Evolutionary conservation across 352 stramenopile genomes (phyloP), one percentile per base, ranked within the genome.

Genomic region (Phytophthora uliginosa): DNA sequence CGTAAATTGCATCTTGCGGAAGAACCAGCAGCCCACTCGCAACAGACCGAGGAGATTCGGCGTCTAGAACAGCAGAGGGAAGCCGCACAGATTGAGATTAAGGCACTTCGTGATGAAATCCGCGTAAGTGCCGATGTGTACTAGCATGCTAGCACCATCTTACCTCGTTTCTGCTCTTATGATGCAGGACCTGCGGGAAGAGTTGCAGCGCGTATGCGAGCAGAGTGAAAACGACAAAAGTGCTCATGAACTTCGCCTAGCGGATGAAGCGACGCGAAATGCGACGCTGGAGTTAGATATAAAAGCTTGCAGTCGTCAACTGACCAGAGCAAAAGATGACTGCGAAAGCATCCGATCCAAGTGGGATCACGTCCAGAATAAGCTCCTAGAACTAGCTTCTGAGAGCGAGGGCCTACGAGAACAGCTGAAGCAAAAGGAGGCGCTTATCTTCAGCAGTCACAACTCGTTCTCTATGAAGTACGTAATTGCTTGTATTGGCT

Each of bases 391-490:
- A 47, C 38, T 83, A 17, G 58, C 52, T 8, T 82, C 77, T n/a
- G 87, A 95, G 47, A 80, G 67, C 47, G 85, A 94, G 45, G 71
- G 75, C 60, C 58, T 94, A 24, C 85, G 85, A 28, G 87, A 92
- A 2, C 86, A 95, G 55, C 54, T 94, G 10, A 91, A 91, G 61
- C 88, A 94, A 66, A 94, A 93, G 50, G 88, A 93, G 13, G 52
- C 77, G 10, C 73, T 92, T n/a, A 72, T 92, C 26, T 68, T 88
- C 31, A 85, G 66, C 55, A 93, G 77, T 48, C 88, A 95, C 68
- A 88, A 83, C 59, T 66, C 82, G 6, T 57, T 89, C 33, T 79
- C 78, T 1, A 63, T 72, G 53, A 93, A 90, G 86, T 93, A 67
- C 28, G 73, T 71, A 34, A 2, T 18, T 38, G 38, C 1, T n/a